A percentile compares a stretch with the other conserved stretches of the same genome.
Evolutionary conservation across 2,329 filamentous ascomycete genomes (phyloP).

Genomic region (Sarocladiaceae sp.): DNA sequence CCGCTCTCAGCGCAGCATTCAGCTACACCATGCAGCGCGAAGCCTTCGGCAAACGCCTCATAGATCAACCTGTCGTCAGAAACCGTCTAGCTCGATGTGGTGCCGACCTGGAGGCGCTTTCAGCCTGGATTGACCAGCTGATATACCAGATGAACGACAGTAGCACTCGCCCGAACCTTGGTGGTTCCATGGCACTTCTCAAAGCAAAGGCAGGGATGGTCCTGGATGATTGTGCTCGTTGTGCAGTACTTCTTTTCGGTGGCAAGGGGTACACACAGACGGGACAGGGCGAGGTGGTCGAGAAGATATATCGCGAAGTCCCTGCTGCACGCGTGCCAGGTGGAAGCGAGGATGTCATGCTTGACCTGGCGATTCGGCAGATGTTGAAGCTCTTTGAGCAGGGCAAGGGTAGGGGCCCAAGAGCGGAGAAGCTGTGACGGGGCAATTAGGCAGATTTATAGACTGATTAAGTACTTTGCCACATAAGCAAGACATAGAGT

Average conservation of each 20-base stretch:
- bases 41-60: conserved; percentile 44
- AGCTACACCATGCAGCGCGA: conserved; percentile 31
- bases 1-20: conserved; percentile 28
- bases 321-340: conserved; percentile 19
- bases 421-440: no score
- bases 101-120: conserved; percentile 62
- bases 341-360: conserved; percentile 19
- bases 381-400: conserved; percentile 17
- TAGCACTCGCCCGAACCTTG: neutral
- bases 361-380: conserved; percentile 18
- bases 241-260: conserved; percentile 67
- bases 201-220: conserved; percentile 1
- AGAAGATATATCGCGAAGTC: conserved; percentile 37
- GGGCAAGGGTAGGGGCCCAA: no score
- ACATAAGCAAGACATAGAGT: no score
- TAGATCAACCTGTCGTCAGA: conserved; percentile 70
- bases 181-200: neutral
- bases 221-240: conserved; percentile 34
- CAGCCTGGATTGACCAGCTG: conserved; percentile 68
- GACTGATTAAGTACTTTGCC: no score
- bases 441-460: no score
- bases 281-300: conserved; percentile 67
- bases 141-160: conserved; percentile 60
- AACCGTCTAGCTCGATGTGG: conserved; percentile 66
- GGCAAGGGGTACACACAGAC: conserved; percentile 68